Evolutionary conservation across 768 basidiomycete genomes (phyloP), one percentile per base, ranked within the genome.

Genomic region (Agaricus subrufescens): DNA sequence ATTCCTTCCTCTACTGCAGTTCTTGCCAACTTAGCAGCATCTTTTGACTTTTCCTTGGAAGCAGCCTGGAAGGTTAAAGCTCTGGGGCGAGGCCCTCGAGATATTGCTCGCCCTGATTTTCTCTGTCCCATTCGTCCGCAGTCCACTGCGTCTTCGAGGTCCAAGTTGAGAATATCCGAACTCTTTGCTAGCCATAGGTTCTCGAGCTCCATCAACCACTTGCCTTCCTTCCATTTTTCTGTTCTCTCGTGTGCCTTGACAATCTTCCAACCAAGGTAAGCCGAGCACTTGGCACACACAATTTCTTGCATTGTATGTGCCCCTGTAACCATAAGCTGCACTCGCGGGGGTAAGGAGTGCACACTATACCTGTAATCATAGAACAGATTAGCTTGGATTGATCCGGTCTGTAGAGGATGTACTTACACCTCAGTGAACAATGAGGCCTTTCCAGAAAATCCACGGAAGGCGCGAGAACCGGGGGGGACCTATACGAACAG

Each of bases 191-290:
- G 43, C 54, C 54, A 66, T 2, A 84, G 72, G 48, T 75, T 74
- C 60, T 78, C 79, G 37, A 85, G 73, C 68, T 86, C 85, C n/a
- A 86, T 74, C 31, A 85, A 69, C 63, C 69, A 80, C 47, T 74
- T 66, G 5, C 80, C 80, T 60, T 85, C 83, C 67, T 86, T 86
- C 85, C 85, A 86, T 42, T 73, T 72, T 66, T 86, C 85, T 2
- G 80, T 67, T 39, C 64, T 62, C 56, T 83, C 82, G 61, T 80
- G 77, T 3, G 83, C 84, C 34, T 77, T 77, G 4, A 82, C 67
- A 48, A 86, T 83, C 65, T 81, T 80, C 81, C 81, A 86, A 11
- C 85, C 85, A n/a, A 85, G 70, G 63, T 81, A 82, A 9, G 71
- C 59, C 31, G 73, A 70, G 62, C 83, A 84, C 4, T 68, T 69